These are phyloP conservation scores for Phytophthora megakarya DNA, from an alignment of 352 stramenopile species.

Conservation along the genomic window DNA sequence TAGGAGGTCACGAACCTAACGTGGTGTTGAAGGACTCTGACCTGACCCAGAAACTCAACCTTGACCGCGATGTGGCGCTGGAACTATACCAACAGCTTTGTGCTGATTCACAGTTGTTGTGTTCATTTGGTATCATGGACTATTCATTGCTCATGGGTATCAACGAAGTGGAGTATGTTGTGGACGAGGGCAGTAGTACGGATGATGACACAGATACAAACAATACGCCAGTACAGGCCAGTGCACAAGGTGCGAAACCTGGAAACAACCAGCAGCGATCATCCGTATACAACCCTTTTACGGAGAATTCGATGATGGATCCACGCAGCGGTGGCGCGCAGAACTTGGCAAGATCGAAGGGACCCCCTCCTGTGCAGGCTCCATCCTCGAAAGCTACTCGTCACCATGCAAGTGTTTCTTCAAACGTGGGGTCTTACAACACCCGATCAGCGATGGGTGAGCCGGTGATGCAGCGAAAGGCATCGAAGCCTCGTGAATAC, in stretches of 20 bases:
- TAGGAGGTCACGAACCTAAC: slow-evolving; percentile 87
- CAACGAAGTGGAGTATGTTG: slow-evolving; percentile 88
- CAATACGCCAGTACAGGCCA: slow-evolving; percentile 25
- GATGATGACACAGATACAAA: slow-evolving; percentile 40
- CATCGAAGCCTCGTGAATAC: slow-evolving; percentile 53
- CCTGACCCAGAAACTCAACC: slow-evolving; percentile 88
- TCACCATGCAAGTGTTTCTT: slow-evolving; percentile 75
- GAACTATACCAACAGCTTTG: slow-evolving; percentile 81
- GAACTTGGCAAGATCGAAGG: slow-evolving; percentile 36
- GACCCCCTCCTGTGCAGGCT: slow-evolving; percentile 29
- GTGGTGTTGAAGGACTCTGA: slow-evolving; percentile 90
- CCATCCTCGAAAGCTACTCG: slow-evolving; percentile 39
- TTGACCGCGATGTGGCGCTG: slow-evolving; percentile 69
- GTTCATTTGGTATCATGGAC: slow-evolving; percentile 92
- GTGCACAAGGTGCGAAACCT: slow-evolving; percentile 11
- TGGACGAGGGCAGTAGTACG: slow-evolving; percentile 68
- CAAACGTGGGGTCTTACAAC: slow-evolving; percentile 36
- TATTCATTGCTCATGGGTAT: slow-evolving; percentile 92
- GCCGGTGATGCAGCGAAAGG: slow-evolving; percentile 52
- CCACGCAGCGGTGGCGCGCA: slow-evolving; percentile 41
- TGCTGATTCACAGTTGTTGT: slow-evolving; percentile 83
- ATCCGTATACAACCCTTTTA: slow-evolving; percentile 64
- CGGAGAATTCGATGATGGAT: slow-evolving; percentile 72
- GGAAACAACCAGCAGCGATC: slow-evolving; percentile 30
- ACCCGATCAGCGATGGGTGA: slow-evolving; percentile 19